Base-by-base conservation (phyloP, 257 asterid species). In the Fraxinus anomala region DNA sequence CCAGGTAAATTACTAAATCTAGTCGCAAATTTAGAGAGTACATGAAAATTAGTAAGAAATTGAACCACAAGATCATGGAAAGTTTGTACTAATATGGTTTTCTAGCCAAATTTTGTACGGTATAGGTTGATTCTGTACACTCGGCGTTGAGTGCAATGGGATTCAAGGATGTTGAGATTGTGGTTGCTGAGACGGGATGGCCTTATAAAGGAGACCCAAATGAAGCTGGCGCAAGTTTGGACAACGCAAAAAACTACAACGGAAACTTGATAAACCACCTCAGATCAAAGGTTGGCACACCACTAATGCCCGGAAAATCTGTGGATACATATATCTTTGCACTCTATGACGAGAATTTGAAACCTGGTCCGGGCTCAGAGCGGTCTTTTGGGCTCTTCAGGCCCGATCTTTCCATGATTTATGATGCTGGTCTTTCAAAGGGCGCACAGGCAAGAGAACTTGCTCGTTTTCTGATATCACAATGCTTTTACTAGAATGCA, bases 171-270 rank as follows among this genome's bases (percentile, higher is more conserved):
- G 88, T 92, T 9, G 97, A 96, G 87, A 92, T 96, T 76, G 99
- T 89, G 70, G 96, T 96, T 39, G 98, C 99, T 19, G 98, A 96
- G 92, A 96, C 99, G 11, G 99, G 99, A 40, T 96, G 99, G 99
- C 96, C 99, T 83, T 93, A 92, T 39, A 89, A 89, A 85, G 99
- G 99, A 5, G 99, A 92, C 19, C 78, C 97, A 2, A 92, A 74
- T 24, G 98, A 96, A 87, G 89, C 85, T 19, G 99, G 99, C 51
- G 84, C 97, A 0, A 86, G 86, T 81, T 5, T 92, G 84, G 98
- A 89, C 68, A 92, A 85, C 70, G 98, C 99, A 21, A 92, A 88
- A 84, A 96, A 92, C 26, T 96, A 93, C 73, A 93, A 93, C 5
- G 96, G 91, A 1, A 96, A 96, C 89, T 84, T 96, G 90, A 89